These are phyloP conservation scores for Coemansia sp. DNA, from an alignment of 192 early-diverging fungal genomes.

Conservation along the genomic window DNA sequence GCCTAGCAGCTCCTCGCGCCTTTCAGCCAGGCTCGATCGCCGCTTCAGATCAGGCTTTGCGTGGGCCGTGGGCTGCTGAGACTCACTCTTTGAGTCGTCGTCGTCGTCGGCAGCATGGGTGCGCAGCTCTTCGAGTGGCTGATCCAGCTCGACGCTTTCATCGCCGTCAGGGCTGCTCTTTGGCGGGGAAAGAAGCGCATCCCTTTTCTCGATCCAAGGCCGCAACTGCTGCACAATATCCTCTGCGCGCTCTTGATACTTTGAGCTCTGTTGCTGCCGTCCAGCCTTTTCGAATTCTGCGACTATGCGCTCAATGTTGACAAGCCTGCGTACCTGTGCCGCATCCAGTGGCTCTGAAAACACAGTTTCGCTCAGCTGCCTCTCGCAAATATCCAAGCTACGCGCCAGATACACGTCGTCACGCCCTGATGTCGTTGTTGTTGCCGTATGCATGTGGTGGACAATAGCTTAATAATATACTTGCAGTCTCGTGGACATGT, in stretches of 20 bases:
- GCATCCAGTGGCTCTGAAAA: constrained; percentile 43
- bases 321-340: constrained; percentile 27
- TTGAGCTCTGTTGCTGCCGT: not conserved
- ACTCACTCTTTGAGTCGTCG: not conserved
- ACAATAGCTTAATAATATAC: not conserved
- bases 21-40: constrained; percentile 15
- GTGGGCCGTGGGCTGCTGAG: not conserved
- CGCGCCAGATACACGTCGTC: constrained; percentile 16
- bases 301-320: constrained; percentile 30
- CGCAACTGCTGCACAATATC: constrained; percentile 5
- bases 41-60: constrained; percentile 1
- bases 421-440: not conserved
- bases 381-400: constrained; percentile 24
- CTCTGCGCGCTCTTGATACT: not conserved
- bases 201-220: constrained; percentile 35
- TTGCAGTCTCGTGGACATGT: not conserved
- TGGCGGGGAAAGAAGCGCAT: constrained; percentile 12
- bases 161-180: not conserved
- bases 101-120: not conserved
- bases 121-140: not conserved
- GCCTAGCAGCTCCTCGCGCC: constrained; percentile 42
- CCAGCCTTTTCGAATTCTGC: not conserved
- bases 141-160: not conserved
- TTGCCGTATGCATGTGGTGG: not conserved
- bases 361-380: constrained; percentile 6